These are phyloP conservation scores for Phytophthora macrochlamydospora DNA, from an alignment of 352 stramenopile genomes.

Conservation along the genomic window DNA sequence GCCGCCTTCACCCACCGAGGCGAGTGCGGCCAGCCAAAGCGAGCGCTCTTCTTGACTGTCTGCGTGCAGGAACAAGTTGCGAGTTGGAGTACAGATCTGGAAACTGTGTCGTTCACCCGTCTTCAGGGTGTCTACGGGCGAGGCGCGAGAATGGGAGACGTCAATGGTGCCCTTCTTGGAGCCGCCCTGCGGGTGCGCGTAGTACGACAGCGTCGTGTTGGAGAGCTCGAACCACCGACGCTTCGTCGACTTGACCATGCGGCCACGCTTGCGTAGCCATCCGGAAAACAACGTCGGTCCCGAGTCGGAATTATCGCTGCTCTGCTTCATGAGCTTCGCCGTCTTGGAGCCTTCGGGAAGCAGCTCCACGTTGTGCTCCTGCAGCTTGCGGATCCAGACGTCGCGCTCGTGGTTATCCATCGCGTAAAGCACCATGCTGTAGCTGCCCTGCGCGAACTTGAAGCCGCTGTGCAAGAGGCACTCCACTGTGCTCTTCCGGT, in stretches of 20 bases:
- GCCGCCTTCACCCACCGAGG: slow-evolving; percentile 56
- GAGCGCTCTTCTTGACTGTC: slow-evolving; percentile 87
- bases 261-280: slow-evolving; percentile 84
- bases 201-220: slow-evolving; percentile 74
- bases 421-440: slow-evolving; percentile 83
- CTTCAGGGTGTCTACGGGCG: slow-evolving; percentile 77
- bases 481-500: slow-evolving; percentile 65
- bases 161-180: slow-evolving; percentile 79
- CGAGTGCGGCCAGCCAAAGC: slow-evolving; percentile 77
- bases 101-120: slow-evolving; percentile 86
- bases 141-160: slow-evolving; percentile 58
- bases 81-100: slow-evolving; percentile 58
- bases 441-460: slow-evolving; percentile 71
- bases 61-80: slow-evolving; percentile 77
- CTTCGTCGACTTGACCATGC: slow-evolving; percentile 88
- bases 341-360: slow-evolving; percentile 60
- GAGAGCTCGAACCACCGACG: slow-evolving; percentile 87
- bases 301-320: slow-evolving; percentile 56
- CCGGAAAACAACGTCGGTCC: slow-evolving; percentile 71
- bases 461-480: slow-evolving; percentile 80
- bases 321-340: slow-evolving; percentile 59
- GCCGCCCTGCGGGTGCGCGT: slow-evolving; percentile 70
- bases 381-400: slow-evolving; percentile 82
- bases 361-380: slow-evolving; percentile 72
- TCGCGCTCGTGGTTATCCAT: slow-evolving; percentile 78